Conservation (phyloP, 2,329 filamentous ascomycete species). For the Cladosporium colombiae region DNA sequence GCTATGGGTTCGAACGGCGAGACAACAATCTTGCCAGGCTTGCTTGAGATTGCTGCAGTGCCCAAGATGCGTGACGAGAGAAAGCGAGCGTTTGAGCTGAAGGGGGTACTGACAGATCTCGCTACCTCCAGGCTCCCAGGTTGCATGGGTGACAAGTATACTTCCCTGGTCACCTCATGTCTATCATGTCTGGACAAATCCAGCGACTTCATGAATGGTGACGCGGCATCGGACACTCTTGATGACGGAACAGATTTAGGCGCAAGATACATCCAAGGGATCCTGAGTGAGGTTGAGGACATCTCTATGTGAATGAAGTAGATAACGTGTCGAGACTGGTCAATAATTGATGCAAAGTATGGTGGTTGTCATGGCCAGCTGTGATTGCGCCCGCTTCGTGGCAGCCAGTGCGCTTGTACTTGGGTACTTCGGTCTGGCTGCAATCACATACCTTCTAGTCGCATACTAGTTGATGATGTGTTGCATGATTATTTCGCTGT, state of each 20-base stretch:
- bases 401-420: background rate
- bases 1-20: constrained; percentile 11
- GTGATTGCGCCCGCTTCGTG: background rate
- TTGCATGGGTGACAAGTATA: constrained; percentile 40
- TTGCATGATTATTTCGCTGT: background rate
- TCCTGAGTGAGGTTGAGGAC: background rate
- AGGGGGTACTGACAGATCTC: constrained; percentile 27
- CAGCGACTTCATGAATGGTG: constrained; percentile 8
- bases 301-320: background rate
- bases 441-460: background rate
- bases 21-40: background rate
- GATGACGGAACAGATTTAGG: background rate
- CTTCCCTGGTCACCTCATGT: constrained; percentile 36
- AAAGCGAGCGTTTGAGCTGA: constrained; percentile 20
- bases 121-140: constrained; percentile 30
- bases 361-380: background rate
- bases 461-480: background rate
- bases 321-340: too few species aligned
- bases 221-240: background rate
- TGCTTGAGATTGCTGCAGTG: constrained; percentile 4
- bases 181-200: constrained; percentile 35
- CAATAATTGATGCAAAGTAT: too few species aligned
- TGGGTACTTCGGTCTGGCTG: background rate
- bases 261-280: background rate
- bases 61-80: constrained; percentile 3